phyloP scores from a whole-genome alignment of 1,139 yeast species.

The Magnusiomyces suaveolens region DNA sequence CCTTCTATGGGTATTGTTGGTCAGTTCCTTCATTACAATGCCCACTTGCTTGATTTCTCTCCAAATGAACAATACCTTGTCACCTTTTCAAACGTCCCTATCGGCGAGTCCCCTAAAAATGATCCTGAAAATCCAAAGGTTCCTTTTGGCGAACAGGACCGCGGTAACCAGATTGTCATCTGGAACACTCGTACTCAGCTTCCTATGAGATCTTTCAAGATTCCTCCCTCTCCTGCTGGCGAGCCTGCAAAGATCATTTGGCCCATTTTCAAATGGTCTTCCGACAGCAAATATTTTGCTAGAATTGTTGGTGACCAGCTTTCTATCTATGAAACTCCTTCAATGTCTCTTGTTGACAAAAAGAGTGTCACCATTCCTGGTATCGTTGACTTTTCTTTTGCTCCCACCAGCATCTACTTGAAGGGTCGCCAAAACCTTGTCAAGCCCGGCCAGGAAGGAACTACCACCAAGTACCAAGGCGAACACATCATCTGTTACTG shows the following conservation, averaged over 20 bases:
- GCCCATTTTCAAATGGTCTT: conserved; percentile 97
- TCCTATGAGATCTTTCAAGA: conserved; percentile 82
- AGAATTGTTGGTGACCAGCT: conserved; percentile 81
- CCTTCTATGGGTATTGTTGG: conserved; percentile 56
- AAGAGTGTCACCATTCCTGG: conserved; percentile 79
- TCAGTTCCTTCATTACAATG: conserved; percentile 83
- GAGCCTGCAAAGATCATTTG: conserved; percentile 57
- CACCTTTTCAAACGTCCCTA: conserved; percentile 82
- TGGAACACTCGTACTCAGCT: conserved; percentile 87
- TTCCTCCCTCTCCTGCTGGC: conserved; percentile 37
- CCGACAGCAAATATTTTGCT: conserved; percentile 88
- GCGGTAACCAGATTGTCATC: conserved; percentile 87
- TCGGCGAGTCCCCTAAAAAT: conserved; percentile 57
- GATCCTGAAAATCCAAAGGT: conserved; percentile 49
- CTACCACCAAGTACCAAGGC: conserved; percentile 33
- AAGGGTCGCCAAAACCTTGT: conserved; percentile 34
- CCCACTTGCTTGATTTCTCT: conserved; percentile 81
- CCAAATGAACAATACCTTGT: conserved; percentile 87
- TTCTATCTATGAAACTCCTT: conserved; percentile 68
- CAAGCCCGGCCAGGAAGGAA: conserved; percentile 31
- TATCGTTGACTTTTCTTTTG: conserved; percentile 87
- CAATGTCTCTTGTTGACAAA: conserved; percentile 73
- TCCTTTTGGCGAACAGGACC: conserved; percentile 81
- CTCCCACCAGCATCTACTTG: conserved; percentile 76
- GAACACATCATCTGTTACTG: conserved; percentile 78